phyloP scores from a whole-genome alignment of 2,329 filamentous ascomycete species.

The Tolypocladium amazonense region DNA sequence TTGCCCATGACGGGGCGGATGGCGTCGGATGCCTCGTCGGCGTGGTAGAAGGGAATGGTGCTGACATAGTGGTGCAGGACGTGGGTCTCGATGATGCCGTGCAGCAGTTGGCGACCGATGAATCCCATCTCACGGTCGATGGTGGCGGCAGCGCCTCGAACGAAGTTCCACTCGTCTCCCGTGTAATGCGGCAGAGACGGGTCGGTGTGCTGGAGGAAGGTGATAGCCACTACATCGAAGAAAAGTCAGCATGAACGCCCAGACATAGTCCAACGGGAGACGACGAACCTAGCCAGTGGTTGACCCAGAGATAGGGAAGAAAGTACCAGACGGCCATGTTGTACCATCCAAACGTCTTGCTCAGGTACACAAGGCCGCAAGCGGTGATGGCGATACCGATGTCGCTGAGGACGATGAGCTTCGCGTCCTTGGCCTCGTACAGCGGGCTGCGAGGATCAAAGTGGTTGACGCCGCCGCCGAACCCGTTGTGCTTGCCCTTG shows the following conservation, averaged over 20 bases:
- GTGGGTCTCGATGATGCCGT: constrained; percentile 96
- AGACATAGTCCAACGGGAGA: neutral
- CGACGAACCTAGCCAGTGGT: constrained; percentile 92
- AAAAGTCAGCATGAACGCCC: constrained; percentile 13
- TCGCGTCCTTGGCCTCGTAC: constrained; percentile 84
- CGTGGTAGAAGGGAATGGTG: constrained; percentile 93
- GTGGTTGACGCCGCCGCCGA: constrained; percentile 79
- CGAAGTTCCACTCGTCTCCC: constrained; percentile 78
- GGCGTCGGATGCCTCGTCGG: constrained; percentile 86
- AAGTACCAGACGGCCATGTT: constrained; percentile 95
- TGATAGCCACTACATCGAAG: constrained; percentile 75
- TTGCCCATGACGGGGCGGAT: constrained; percentile 92
- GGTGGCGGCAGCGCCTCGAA: constrained; percentile 85
- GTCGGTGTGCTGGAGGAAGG: constrained; percentile 95
- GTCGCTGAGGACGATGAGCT: constrained; percentile 79
- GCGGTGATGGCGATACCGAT: constrained; percentile 60
- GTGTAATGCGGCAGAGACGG: constrained; percentile 89
- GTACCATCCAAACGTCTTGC: constrained; percentile 67
- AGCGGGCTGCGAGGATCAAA: constrained; percentile 81
- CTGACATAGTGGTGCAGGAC: constrained; percentile 97
- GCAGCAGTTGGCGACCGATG: constrained; percentile 79
- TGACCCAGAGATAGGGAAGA: constrained; percentile 91
- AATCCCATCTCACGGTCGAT: constrained; percentile 97
- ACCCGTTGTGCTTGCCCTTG: constrained; percentile 81
- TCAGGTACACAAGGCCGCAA: constrained; percentile 54